Evolutionary conservation across 148 eudicot genomes (phyloP).

Genomic region (Camellia japonica): DNA sequence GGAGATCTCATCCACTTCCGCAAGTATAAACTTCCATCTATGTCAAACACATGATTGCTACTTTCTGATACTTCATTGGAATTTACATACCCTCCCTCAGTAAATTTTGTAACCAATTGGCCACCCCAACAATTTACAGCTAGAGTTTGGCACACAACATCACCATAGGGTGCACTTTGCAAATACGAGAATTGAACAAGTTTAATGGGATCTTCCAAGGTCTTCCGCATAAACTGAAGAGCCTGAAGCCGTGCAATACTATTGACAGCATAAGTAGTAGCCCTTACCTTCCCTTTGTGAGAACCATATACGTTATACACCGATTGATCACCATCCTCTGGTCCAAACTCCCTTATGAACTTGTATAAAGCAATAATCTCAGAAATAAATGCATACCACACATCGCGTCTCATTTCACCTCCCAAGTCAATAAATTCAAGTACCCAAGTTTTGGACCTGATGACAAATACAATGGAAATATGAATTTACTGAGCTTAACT

Average conservation of each 20-base stretch:
- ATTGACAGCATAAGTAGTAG: slow-evolving; percentile 43
- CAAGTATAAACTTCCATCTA: slow-evolving; percentile 86
- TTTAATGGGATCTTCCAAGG: slow-evolving; percentile 76
- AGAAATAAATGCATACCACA: slow-evolving; percentile 75
- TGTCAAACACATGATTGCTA: slow-evolving; percentile 56
- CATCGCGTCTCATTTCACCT: slow-evolving; percentile 88
- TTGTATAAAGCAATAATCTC: slow-evolving; percentile 74
- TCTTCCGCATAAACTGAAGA: slow-evolving; percentile 64
- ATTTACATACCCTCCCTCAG: slow-evolving; percentile 21
- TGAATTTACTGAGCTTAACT: neutral
- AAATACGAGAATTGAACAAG: slow-evolving; percentile 73
- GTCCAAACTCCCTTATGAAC: slow-evolving; percentile 74
- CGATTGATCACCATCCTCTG: slow-evolving; percentile 54
- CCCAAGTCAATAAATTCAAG: slow-evolving; percentile 84
- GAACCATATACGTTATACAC: slow-evolving; percentile 56
- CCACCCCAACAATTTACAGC: slow-evolving; percentile 97
- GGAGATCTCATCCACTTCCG: slow-evolving; percentile 80
- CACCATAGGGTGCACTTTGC: slow-evolving; percentile 68
- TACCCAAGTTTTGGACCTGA: slow-evolving; percentile 66
- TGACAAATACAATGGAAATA: neutral
- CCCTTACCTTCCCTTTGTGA: slow-evolving; percentile 70
- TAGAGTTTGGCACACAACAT: slow-evolving; percentile 73
- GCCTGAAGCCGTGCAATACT: slow-evolving; percentile 83
- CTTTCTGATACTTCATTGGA: slow-evolving; percentile 38
- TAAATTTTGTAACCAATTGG: slow-evolving; percentile 43